Evolutionary conservation across 148 eudicot genomes (phyloP), one percentile per base, ranked within the genome.

Genomic region (Oxyria digyna): DNA sequence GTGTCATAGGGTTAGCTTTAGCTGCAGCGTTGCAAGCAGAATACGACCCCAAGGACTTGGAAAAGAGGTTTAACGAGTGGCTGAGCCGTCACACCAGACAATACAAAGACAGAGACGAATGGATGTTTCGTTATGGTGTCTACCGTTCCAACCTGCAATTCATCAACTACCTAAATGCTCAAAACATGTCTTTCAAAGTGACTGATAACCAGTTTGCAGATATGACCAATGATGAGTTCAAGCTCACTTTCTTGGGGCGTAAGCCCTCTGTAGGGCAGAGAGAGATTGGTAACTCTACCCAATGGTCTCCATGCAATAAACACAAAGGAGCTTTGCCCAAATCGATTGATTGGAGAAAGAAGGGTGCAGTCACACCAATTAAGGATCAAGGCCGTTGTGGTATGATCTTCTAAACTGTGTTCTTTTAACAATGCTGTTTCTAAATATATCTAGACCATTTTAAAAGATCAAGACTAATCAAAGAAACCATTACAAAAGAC

Each of bases 311-410:
- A 35, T 35, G 52, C 27, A 1, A 31, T 15, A 59, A 24, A 8
- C 33, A 4, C 33, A 26, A 31, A 31, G 14, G 33, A 11, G 37
- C 14, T 24, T 2, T 31, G 66, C 88, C 87, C 3, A 42, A 32
- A 9, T 74, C 66, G 15, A 77, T 87, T 31, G 96, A 90, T 67
- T 85, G 91, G 86, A 81, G 87, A 81, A 74, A 73, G 80, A 62
- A 42, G 35, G 88, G 90, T 24, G 91, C 91, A 13, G 93, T 85
- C 27, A 87, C 90, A 76, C 76, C 82, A 24, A 74, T 87, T 75
- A 84, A 85, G 74, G 72, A 87, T 79, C 96, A 89, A 70, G 88
- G 90, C 69, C 15, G 33, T 48, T 90, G 93, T 64, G 93, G 96
- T 87, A 87, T 31, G 33, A 21, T 64, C 40, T 45, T 35, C 45